phyloP scores from a whole-genome alignment of 2,329 filamentous ascomycete genomes.

The Colletotrichum liaoningense region DNA sequence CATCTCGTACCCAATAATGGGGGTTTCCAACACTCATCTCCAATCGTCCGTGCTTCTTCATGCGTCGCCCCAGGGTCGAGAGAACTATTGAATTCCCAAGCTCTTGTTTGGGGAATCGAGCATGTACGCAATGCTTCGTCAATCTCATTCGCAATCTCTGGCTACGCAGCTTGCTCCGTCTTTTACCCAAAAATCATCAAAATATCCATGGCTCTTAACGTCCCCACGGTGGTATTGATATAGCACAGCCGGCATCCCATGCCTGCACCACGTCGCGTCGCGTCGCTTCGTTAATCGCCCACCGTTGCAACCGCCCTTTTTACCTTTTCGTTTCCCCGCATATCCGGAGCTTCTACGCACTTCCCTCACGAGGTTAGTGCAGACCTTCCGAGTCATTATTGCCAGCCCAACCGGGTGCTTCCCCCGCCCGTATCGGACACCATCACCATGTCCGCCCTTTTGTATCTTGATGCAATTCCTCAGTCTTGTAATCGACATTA shows the following conservation, averaged over 20 bases:
- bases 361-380: neutral
- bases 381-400: neutral
- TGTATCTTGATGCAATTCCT: neutral
- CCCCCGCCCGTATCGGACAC: neutral
- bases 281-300: conserved; percentile 31
- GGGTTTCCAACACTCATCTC: conserved; percentile 33
- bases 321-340: conserved; percentile 24
- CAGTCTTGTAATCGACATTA: neutral
- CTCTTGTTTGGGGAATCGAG: conserved; percentile 2
- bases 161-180: neutral
- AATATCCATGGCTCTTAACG: neutral
- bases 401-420: conserved; percentile 7
- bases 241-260: conserved; percentile 6
- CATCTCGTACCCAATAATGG: conserved; percentile 29
- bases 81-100: conserved; percentile 8
- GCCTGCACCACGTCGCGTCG: conserved; percentile 26
- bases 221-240: conserved; percentile 18
- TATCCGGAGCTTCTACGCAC: neutral
- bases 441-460: neutral
- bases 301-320: conserved; percentile 13
- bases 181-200: conserved; percentile 15
- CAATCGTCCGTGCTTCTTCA: conserved; percentile 36
- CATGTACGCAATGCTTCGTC: conserved; percentile 25
- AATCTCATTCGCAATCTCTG: conserved; percentile 32
- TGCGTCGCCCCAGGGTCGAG: conserved; percentile 19